Conservation (phyloP, 2,329 filamentous ascomycete genomes). For the Monilinia fructicola region DNA sequence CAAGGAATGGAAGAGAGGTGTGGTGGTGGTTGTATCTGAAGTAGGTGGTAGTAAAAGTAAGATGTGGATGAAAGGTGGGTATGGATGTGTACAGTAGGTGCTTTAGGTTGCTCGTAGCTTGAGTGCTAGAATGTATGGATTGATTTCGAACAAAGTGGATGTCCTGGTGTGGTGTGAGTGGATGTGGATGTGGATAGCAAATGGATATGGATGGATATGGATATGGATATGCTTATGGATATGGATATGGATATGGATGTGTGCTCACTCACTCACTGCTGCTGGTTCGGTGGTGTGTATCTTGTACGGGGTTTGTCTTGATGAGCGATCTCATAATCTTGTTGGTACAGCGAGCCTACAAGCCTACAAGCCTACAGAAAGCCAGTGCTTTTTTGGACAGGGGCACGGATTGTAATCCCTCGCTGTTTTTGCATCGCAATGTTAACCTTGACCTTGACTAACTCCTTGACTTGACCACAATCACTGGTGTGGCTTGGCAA, state of each 20-base stretch:
- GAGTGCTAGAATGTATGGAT: constrained; percentile 5
- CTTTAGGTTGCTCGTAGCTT: constrained; percentile 29
- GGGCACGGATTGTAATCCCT: constrained; percentile 13
- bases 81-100: constrained; percentile 24
- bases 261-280: constrained; percentile 15
- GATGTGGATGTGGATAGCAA: not conserved
- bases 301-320: constrained; percentile 11
- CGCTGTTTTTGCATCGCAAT: constrained; percentile 6
- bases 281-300: constrained; percentile 14
- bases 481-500: constrained; percentile 27
- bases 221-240: not conserved
- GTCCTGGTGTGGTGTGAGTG: constrained; percentile 1
- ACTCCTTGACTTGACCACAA: constrained; percentile 16
- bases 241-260: not conserved
- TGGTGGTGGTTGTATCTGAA: constrained; percentile 16
- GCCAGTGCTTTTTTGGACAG: constrained; percentile 17
- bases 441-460: constrained; percentile 1
- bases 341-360: constrained; percentile 13
- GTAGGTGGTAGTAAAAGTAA: constrained; percentile 20
- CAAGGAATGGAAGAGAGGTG: constrained; percentile 16
- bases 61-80: constrained; percentile 21
- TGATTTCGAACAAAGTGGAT: constrained; percentile 23
- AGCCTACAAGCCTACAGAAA: constrained; percentile 12
- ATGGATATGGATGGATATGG: not conserved
- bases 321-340: constrained; percentile 22